phyloP scores from a whole-genome alignment of 371 early-diverging fungal species.

The Dinochytrium kinnereticum region DNA sequence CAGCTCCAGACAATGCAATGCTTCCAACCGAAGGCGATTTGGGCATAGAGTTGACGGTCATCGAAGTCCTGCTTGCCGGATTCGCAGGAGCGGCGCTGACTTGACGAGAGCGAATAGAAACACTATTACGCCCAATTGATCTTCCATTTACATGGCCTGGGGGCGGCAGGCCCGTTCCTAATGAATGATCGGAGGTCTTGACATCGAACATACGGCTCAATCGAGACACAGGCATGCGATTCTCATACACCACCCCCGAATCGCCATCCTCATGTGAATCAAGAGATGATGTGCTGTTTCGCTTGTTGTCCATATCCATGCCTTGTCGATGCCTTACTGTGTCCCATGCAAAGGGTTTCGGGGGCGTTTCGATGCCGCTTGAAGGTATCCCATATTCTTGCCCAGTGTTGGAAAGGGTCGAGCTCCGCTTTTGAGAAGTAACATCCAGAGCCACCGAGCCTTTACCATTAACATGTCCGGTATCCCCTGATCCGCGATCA shows the following conservation, averaged over 20 bases:
- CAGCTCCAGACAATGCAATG: neutral
- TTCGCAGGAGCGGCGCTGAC: slow-evolving; percentile 8
- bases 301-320: neutral
- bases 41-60: neutral
- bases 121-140: neutral
- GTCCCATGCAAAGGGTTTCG: neutral
- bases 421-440: neutral
- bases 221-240: slow-evolving; percentile 7
- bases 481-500: neutral
- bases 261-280: neutral
- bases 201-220: slow-evolving; percentile 18
- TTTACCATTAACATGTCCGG: neutral
- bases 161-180: neutral
- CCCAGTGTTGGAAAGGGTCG: neutral
- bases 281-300: neutral
- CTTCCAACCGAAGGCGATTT: neutral
- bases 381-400: neutral
- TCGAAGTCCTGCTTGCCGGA: neutral
- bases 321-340: no score
- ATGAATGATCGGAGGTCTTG: neutral
- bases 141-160: neutral
- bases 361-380: no score
- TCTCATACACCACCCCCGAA: slow-evolving; percentile 14
- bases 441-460: neutral
- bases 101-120: neutral